Evolutionary conservation across 2,329 filamentous ascomycete species (phyloP).

Genomic region (Colletotrichum sp.): DNA sequence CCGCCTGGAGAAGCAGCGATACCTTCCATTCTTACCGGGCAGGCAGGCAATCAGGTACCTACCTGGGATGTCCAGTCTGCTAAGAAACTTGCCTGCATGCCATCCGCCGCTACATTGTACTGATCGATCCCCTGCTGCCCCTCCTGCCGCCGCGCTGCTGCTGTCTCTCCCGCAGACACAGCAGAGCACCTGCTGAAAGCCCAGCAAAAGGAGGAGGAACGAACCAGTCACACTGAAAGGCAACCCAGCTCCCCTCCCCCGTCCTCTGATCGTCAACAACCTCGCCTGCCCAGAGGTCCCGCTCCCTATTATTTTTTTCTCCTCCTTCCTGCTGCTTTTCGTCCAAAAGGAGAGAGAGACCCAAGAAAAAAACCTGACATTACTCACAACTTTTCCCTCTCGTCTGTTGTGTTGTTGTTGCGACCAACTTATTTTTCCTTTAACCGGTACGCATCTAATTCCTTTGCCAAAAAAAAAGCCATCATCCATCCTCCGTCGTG

Average conservation of each 20-base stretch:
- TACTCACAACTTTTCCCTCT: neutral
- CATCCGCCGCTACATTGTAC: neutral
- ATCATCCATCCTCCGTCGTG: neutral
- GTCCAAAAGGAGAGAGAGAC: neutral
- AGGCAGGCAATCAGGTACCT: neutral
- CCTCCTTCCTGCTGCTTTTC: neutral
- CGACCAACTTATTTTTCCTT: neutral
- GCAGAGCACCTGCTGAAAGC: neutral
- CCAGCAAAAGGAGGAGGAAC: neutral
- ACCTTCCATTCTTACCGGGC: neutral
- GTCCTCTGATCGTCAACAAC: conserved; percentile 11
- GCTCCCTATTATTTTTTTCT: neutral
- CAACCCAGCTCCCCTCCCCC: neutral
- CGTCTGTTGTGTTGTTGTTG: conserved; percentile 13
- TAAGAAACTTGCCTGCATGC: neutral
- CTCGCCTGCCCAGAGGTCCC: conserved; percentile 5
- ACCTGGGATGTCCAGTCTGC: neutral
- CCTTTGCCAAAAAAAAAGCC: neutral
- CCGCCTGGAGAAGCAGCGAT: neutral
- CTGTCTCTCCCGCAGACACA: neutral
- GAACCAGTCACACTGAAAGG: neutral
- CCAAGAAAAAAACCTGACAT: neutral
- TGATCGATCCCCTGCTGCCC: neutral
- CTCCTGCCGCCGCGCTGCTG: neutral
- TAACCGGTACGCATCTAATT: conserved; percentile 12